A percentile compares a stretch with the other conserved stretches of the same genome.
Conservation (phyloP, 208 protist species). For the Leishmania martiniquensis region DNA sequence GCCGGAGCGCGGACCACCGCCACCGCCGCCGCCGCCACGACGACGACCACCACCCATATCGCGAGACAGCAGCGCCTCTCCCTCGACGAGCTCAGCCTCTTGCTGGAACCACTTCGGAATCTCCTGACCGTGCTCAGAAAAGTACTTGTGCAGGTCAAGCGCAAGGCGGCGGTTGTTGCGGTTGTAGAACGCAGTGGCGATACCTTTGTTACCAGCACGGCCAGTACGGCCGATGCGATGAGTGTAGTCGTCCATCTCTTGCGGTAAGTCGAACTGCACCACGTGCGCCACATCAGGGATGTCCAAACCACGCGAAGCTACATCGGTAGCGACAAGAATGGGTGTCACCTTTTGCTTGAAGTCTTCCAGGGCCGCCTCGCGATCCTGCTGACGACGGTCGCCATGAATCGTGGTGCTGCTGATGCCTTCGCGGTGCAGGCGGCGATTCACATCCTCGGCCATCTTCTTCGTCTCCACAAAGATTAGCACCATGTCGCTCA, state of each 20-base stretch:
- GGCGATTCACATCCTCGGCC: conserved; percentile 90
- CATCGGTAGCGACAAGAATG: conserved; percentile 98
- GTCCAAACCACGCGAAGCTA: conserved; percentile 98
- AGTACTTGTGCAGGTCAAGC: conserved; percentile 80
- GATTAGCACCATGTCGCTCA: conserved; percentile 88
- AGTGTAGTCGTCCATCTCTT: conserved; percentile 98
- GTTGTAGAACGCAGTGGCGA: conserved; percentile 95
- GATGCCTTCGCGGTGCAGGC: conserved; percentile 82
- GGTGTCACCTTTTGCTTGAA: conserved; percentile 89
- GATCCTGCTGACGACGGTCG: conserved; percentile 90
- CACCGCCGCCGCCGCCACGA: conserved; percentile 41
- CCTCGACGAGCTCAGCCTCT: conserved; percentile 80
- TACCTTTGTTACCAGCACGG: conserved; percentile 96
- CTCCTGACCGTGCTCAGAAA: conserved; percentile 88
- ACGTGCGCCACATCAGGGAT: conserved; percentile 97
- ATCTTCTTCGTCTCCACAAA: conserved; percentile 99
- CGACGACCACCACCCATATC: conserved; percentile 38
- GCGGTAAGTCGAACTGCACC: conserved; percentile 98
- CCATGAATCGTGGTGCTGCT: conserved; percentile 95
- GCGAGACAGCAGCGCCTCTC: conserved; percentile 60
- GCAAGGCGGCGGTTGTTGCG: conserved; percentile 63
- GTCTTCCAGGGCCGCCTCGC: conserved; percentile 80
- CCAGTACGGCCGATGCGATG: conserved; percentile 99
- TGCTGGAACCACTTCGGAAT: conserved; percentile 83
- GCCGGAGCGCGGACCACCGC: conserved; percentile 24